A percentile compares a stretch with the other conserved stretches of the same genome.
These are phyloP conservation scores for Mycena galericulata DNA, from an alignment of 768 basidiomycete species.

Conservation along the genomic window DNA sequence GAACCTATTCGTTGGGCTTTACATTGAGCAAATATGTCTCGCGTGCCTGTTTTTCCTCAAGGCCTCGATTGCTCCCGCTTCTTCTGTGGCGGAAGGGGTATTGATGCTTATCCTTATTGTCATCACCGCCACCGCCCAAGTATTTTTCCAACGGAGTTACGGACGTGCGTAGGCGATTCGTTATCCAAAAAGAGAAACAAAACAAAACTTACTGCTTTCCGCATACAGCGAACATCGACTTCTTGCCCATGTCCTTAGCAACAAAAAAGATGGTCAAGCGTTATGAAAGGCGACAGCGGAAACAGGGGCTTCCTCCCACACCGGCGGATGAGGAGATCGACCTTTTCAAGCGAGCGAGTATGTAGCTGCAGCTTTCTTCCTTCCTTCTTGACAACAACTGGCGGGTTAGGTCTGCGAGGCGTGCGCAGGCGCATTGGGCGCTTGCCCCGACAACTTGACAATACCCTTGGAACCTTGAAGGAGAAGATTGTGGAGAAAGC, in stretches of 20 bases:
- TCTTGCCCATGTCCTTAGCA: conserved; percentile 73
- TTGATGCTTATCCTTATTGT: conserved; percentile 71
- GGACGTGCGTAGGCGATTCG: conserved; percentile 49
- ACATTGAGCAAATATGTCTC: conserved; percentile 77
- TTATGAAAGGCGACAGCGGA: conserved; percentile 50
- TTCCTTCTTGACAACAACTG: not conserved
- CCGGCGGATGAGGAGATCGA: conserved; percentile 46
- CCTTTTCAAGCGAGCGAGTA: conserved; percentile 51
- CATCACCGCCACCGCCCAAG: conserved; percentile 60
- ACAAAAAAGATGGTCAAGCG: conserved; percentile 64
- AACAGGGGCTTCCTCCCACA: conserved; percentile 28
- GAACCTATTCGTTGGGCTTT: conserved; percentile 69
- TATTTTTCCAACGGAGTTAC: conserved; percentile 52
- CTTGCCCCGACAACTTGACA: conserved; percentile 42
- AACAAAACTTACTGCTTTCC: not conserved
- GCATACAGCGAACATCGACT: conserved; percentile 58
- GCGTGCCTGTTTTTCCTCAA: conserved; percentile 78
- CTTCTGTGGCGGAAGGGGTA: conserved; percentile 56
- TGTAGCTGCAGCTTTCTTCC: conserved; percentile 16
- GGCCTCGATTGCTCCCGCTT: conserved; percentile 46
- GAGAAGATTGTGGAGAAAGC: conserved; percentile 44
- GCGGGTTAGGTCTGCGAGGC: conserved; percentile 47
- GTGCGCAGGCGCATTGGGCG: conserved; percentile 50
- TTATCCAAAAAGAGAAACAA: not conserved
- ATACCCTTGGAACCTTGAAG: conserved; percentile 46